Evolutionary conservation across 78 protist species (phyloP).

Genomic region (Dictyostelium intermedium): DNA sequence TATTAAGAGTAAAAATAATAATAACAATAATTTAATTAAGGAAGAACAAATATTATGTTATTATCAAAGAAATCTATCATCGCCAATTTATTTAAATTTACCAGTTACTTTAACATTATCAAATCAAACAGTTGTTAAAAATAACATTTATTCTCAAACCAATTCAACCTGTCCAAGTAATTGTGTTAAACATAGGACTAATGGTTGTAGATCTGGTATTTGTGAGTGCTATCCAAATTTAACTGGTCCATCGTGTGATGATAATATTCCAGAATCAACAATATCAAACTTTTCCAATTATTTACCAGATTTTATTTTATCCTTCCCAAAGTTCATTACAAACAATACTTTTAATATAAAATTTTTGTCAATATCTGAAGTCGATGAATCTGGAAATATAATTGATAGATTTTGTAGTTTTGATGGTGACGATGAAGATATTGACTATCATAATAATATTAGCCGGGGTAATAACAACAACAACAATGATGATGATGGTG

Average conservation of each 20-base stretch:
- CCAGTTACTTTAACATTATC: neutral
- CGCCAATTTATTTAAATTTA: neutral
- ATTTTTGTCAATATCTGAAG: neutral
- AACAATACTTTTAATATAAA: neutral
- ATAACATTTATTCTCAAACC: neutral
- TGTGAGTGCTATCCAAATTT: slow-evolving; percentile 48
- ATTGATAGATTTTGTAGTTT: neutral
- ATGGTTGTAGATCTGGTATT: neutral
- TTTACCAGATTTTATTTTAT: neutral
- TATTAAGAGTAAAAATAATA: neutral
- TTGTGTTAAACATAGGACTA: slow-evolving; percentile 1
- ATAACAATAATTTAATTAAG: neutral
- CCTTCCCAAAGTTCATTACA: neutral
- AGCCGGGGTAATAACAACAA: too few relatives aligned
- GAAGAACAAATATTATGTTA: neutral
- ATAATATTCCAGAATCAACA: neutral
- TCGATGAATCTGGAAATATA: neutral
- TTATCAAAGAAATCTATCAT: neutral
- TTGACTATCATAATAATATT: neutral
- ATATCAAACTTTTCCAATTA: neutral
- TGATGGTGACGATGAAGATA: neutral
- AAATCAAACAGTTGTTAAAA: neutral
- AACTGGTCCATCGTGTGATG: slow-evolving; percentile 14
- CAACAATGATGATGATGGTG: neutral
- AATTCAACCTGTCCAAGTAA: neutral